A percentile compares a stretch with the other conserved stretches of the same genome.
Conservation (phyloP, 345 rosid genomes). For the Streptanthus diversifolius region DNA sequence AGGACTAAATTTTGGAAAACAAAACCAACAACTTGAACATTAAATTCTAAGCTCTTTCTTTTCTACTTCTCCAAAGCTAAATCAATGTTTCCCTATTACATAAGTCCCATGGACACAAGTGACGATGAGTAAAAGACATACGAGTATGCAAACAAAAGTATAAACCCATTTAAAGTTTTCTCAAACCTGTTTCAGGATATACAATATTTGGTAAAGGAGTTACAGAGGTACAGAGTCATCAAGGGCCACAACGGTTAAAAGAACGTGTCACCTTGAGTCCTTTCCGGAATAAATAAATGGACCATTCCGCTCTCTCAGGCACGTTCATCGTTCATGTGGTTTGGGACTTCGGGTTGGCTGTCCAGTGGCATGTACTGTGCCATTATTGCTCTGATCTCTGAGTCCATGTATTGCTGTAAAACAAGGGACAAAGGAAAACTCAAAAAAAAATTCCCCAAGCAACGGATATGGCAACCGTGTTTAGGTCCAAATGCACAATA, state of each 20-base stretch:
- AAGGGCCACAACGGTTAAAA: neutral
- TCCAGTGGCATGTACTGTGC: conserved; percentile 98
- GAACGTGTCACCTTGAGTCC: conserved; percentile 22
- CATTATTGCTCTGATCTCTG: conserved; percentile 97
- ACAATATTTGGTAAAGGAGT: neutral
- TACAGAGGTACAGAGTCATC: neutral
- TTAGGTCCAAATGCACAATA: neutral
- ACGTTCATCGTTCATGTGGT: conserved; percentile 49
- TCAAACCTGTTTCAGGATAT: neutral
- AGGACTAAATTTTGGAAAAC: neutral
- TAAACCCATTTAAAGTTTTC: neutral
- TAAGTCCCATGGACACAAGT: neutral
- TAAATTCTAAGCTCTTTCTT: neutral
- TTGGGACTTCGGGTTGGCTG: conserved; percentile 64
- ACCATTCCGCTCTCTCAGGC: conserved; percentile 39
- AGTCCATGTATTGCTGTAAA: conserved; percentile 91
- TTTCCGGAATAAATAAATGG: conserved; percentile 10
- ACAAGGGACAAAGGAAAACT: neutral
- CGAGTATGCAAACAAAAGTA: neutral
- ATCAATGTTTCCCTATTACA: neutral
- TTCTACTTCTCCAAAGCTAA: neutral
- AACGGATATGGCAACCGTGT: neutral
- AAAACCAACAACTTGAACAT: neutral
- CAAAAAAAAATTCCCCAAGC: neutral
- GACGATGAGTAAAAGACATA: neutral